A percentile compares a stretch with the other conserved stretches of the same genome.
Evolutionary conservation across 805 yeast species (phyloP).

Genomic region (Blastobotrys robertii): DNA sequence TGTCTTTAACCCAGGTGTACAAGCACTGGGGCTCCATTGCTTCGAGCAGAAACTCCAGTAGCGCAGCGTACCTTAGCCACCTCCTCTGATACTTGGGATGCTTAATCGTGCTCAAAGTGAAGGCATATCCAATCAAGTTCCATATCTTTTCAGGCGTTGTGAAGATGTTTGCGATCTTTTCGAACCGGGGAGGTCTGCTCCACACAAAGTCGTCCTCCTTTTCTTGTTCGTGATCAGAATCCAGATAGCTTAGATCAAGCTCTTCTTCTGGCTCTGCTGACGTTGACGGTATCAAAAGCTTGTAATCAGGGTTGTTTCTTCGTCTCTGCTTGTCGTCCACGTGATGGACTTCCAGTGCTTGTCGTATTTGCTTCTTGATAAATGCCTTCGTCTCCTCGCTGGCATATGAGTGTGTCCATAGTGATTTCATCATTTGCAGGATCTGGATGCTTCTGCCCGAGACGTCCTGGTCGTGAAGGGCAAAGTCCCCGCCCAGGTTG

Average conservation of each 20-base stretch:
- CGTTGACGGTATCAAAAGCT: too few relatives aligned
- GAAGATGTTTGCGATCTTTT: constrained; percentile 4
- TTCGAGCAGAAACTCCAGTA: constrained; percentile 6
- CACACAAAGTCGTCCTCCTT: too few relatives aligned
- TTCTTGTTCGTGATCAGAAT: too few relatives aligned
- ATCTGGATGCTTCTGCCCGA: not conserved
- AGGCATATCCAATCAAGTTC: constrained; percentile 12
- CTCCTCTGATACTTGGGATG: constrained; percentile 3
- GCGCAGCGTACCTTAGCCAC: constrained; percentile 8
- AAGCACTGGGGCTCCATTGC: not conserved
- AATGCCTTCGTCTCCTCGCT: too few relatives aligned
- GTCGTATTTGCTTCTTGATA: not conserved
- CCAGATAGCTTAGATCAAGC: too few relatives aligned
- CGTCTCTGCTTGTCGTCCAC: too few relatives aligned
- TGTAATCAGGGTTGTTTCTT: too few relatives aligned
- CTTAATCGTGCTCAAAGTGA: constrained; percentile 8
- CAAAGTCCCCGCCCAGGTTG: not conserved
- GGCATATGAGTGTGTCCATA: too few relatives aligned
- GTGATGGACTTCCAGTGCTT: too few relatives aligned
- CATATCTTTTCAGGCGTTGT: constrained; percentile 4
- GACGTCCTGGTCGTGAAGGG: not conserved
- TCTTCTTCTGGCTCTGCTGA: too few relatives aligned
- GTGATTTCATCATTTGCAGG: too few relatives aligned
- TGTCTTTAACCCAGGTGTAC: constrained; percentile 2
- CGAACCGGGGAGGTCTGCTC: not conserved